Evolutionary conservation across 2,329 filamentous ascomycete genomes (phyloP).

Genomic region (Paecilomyces sp.): DNA sequence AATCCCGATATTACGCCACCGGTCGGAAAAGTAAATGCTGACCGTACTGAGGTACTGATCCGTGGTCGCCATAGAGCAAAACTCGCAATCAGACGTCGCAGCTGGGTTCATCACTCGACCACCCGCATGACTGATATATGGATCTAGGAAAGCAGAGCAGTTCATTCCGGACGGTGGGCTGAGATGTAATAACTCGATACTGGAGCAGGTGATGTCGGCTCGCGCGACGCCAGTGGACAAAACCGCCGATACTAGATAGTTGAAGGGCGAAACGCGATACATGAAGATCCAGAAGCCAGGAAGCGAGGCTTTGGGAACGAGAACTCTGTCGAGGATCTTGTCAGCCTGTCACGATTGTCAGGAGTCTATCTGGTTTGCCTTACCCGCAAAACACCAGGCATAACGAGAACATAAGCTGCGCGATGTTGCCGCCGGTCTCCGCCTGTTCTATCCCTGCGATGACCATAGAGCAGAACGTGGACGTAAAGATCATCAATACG

Average conservation of each 20-base stretch:
- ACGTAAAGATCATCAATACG: conserved; percentile 63
- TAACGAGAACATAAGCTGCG: conserved; percentile 55
- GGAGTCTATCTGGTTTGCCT: neutral
- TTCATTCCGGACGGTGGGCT: conserved; percentile 53
- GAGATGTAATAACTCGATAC: conserved; percentile 25
- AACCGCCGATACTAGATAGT: conserved; percentile 47
- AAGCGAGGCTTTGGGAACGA: conserved; percentile 51
- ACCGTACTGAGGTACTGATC: conserved; percentile 48
- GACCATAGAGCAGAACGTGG: conserved; percentile 66
- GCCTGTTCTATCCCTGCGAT: conserved; percentile 64
- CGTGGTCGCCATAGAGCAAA: conserved; percentile 25
- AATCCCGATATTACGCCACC: conserved; percentile 50
- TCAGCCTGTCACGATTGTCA: neutral
- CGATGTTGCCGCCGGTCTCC: conserved; percentile 59
- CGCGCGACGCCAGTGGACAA: conserved; percentile 26
- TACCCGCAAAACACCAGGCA: conserved; percentile 51
- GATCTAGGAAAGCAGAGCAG: conserved; percentile 55
- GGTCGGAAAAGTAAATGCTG: conserved; percentile 34
- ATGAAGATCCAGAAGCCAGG: conserved; percentile 74
- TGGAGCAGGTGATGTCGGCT: conserved; percentile 22
- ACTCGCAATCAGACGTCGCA: conserved; percentile 53
- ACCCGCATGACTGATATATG: conserved; percentile 44
- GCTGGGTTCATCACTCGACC: conserved; percentile 59
- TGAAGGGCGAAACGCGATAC: conserved; percentile 63
- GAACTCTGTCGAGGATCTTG: conserved; percentile 39